These are phyloP conservation scores for Volvox reticuliferus DNA, from an alignment of 139 green algal species.

Conservation along the genomic window DNA sequence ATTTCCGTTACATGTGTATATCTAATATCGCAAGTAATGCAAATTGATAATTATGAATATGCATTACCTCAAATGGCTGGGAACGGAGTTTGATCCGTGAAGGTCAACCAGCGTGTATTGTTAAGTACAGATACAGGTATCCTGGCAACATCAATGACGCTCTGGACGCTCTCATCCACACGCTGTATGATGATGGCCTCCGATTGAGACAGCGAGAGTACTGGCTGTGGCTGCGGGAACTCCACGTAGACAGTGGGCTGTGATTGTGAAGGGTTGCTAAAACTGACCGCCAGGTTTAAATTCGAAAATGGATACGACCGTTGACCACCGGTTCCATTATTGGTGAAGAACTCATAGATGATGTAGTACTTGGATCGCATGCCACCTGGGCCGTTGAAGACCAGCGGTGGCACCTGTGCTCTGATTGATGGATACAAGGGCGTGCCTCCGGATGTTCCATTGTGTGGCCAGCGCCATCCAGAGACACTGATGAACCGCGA, in stretches of 20 bases:
- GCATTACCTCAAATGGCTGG: neutral
- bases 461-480: neutral
- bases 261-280: neutral
- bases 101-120: neutral
- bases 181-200: neutral
- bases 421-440: neutral
- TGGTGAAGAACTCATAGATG: neutral
- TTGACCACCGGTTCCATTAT: neutral
- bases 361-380: neutral
- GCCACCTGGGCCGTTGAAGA: neutral
- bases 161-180: neutral
- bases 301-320: neutral
- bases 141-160: neutral
- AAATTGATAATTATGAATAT: too few relatives aligned
- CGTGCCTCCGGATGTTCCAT: neutral
- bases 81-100: neutral
- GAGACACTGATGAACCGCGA: neutral
- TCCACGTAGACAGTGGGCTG: neutral
- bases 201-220: neutral
- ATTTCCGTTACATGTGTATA: too few relatives aligned
- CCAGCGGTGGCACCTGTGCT: neutral
- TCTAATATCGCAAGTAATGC: too few relatives aligned
- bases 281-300: neutral
- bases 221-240: neutral
- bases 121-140: neutral